phyloP scores from a whole-genome alignment of 2,329 filamentous ascomycete genomes.

The Akanthomyces lecanii region DNA sequence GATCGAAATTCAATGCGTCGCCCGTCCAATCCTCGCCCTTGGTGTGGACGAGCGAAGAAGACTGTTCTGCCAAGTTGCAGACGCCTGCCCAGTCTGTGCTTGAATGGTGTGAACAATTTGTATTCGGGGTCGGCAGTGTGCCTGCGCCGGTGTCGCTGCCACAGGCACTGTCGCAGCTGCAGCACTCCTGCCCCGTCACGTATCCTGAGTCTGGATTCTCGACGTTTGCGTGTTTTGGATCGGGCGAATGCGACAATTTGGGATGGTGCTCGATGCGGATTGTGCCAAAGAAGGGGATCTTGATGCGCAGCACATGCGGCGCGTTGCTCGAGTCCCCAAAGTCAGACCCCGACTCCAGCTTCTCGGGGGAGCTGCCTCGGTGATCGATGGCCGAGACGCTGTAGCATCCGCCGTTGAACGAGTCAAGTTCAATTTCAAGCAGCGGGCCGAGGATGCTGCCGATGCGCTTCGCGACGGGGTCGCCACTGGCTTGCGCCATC shows the following conservation, averaged over 20 bases:
- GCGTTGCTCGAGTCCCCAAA: conserved; percentile 18
- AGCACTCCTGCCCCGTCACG: neutral
- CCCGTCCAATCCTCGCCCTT: neutral
- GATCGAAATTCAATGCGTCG: neutral
- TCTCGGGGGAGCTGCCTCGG: conserved; percentile 18
- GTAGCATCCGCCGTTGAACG: conserved; percentile 27
- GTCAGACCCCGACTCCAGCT: conserved; percentile 20
- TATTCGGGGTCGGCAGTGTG: neutral
- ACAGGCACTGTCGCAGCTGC: neutral
- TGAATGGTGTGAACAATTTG: neutral
- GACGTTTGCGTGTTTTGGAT: no score
- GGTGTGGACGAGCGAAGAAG: neutral
- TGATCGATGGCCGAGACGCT: conserved; percentile 12
- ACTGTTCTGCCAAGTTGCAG: neutral
- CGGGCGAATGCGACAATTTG: neutral
- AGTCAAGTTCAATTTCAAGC: conserved; percentile 38
- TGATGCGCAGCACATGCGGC: conserved; percentile 29
- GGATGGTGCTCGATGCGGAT: conserved; percentile 30
- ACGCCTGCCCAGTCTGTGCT: neutral
- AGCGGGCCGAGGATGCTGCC: conserved; percentile 38
- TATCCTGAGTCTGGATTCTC: no score
- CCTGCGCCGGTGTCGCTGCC: neutral
- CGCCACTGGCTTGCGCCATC: conserved; percentile 30
- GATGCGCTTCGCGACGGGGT: conserved; percentile 37
- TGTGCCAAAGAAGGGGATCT: conserved; percentile 40